Base-by-base conservation (phyloP, 768 basidiomycete genomes). In the Suillus clintonianus region DNA sequence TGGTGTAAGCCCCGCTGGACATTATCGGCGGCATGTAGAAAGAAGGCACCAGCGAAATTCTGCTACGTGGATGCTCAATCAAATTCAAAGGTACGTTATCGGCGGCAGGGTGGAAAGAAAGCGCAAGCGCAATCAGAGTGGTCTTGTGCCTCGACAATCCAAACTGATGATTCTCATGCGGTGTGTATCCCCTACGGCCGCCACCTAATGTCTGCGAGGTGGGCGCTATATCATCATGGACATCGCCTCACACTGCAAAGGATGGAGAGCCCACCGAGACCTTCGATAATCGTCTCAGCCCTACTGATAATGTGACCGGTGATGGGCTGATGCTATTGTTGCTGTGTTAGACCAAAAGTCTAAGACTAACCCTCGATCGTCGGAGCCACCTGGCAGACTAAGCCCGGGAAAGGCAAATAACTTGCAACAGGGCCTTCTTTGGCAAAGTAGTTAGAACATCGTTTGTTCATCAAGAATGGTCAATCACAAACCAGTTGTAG, bases 21-120 rank as follows among this genome's bases (percentile, higher is more conserved):
- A 41, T 27, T 30, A 57, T 57, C 55, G 55, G 55, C 37, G 55
- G 55, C 15, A 15, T 36, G 36, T 19, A 24, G 24, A 57, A 57
- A 57, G 27, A 57, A 39, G 37, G 55, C 4, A 22, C 19, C 6
- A 53, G 6, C 19, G 5, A 19, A 53, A 53, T 32, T 56, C 36
- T 37, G 15, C 19, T 11, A 15, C 24, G 13, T 55, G 15, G 14
- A 36, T 55, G 19, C 15, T 9, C 37, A 56, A 13, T 24, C 24
- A 41, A 57, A 27, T 57, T 27, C 24, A 2, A 39, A 57, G 37
- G 39, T 57, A 57, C 56, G 27, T 57, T 57, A 19, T 41, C 56
- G 56, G 56, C 56, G 39, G 17, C 39, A 57, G 56, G 56, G 56
- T 57, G 56, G 56, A 41, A 27, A 27, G 37, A 56, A 57, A 27